A percentile compares a stretch with the other conserved stretches of the same genome.
These are phyloP conservation scores for Keithomyces neogunnii DNA, from an alignment of 2,329 filamentous ascomycete genomes.

Conservation along the genomic window DNA sequence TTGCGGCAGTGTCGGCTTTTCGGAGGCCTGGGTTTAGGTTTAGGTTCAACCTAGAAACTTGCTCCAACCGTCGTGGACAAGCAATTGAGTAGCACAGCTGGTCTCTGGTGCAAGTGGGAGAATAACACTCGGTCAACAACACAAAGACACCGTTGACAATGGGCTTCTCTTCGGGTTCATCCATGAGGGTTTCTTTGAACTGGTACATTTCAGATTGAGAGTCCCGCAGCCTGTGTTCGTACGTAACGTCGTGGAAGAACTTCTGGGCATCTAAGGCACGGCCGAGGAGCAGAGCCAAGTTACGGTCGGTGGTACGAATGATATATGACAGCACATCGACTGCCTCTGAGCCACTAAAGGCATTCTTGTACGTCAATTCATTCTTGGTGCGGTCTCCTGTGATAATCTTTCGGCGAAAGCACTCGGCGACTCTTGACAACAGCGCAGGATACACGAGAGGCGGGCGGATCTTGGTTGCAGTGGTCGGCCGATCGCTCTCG, in stretches of 20 bases:
- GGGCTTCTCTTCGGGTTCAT: slow-evolving; percentile 63
- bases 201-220: slow-evolving; percentile 95
- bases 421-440: slow-evolving; percentile 85
- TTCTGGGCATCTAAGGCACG: slow-evolving; percentile 94
- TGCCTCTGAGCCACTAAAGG: slow-evolving; percentile 90
- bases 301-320: slow-evolving; percentile 93
- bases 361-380: slow-evolving; percentile 92
- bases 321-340: slow-evolving; percentile 95
- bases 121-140: slow-evolving; percentile 93
- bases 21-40: slow-evolving; percentile 86
- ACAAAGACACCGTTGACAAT: slow-evolving; percentile 93
- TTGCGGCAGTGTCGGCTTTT: slow-evolving; percentile 44
- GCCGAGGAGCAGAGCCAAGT: slow-evolving; percentile 82
- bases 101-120: slow-evolving; percentile 90
- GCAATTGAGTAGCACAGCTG: slow-evolving; percentile 97
- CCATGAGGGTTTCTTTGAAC: slow-evolving; percentile 86
- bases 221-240: slow-evolving; percentile 90
- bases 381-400: slow-evolving; percentile 90
- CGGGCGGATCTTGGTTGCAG: slow-evolving; percentile 53
- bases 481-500: slow-evolving; percentile 47
- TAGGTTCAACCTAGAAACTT: slow-evolving; percentile 88
- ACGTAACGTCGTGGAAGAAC: slow-evolving; percentile 98
- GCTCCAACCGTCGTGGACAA: slow-evolving; percentile 85
- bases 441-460: slow-evolving; percentile 91
- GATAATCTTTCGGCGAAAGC: slow-evolving; percentile 81